phyloP scores from a whole-genome alignment of 2,329 filamentous ascomycete species.

The Botrytis hyacinthi region DNA sequence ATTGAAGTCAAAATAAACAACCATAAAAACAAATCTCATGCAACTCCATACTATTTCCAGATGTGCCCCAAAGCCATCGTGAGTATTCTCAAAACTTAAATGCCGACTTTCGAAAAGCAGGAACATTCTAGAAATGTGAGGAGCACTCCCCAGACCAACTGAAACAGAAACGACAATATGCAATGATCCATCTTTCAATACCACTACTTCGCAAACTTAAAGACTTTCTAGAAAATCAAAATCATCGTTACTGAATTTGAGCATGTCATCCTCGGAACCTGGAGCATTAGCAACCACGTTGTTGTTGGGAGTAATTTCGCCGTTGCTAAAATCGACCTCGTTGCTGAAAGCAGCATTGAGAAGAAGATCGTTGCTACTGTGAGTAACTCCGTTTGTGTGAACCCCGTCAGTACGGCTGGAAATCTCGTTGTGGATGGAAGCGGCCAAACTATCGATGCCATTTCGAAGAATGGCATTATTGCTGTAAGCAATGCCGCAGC shows the following conservation, averaged over 20 bases:
- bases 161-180: not conserved
- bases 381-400: not conserved
- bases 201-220: not conserved
- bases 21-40: not conserved
- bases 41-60: not conserved
- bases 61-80: not conserved
- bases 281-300: too few species aligned
- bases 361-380: not conserved
- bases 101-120: not conserved
- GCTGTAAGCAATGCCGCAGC: not conserved
- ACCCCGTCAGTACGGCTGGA: not conserved
- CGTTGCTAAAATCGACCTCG: not conserved
- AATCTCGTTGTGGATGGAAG: not conserved
- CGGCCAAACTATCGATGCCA: not conserved
- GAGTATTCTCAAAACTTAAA: not conserved
- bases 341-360: not conserved
- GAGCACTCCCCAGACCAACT: not conserved
- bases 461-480: not conserved
- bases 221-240: constrained; percentile 6
- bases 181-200: not conserved
- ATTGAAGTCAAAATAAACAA: not conserved
- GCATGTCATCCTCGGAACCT: not conserved
- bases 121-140: not conserved
- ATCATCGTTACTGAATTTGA: not conserved
- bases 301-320: too few species aligned